Evolutionary conservation across 2,329 filamentous ascomycete species (phyloP).

Genomic region (Pseudopithomyces chartarum): DNA sequence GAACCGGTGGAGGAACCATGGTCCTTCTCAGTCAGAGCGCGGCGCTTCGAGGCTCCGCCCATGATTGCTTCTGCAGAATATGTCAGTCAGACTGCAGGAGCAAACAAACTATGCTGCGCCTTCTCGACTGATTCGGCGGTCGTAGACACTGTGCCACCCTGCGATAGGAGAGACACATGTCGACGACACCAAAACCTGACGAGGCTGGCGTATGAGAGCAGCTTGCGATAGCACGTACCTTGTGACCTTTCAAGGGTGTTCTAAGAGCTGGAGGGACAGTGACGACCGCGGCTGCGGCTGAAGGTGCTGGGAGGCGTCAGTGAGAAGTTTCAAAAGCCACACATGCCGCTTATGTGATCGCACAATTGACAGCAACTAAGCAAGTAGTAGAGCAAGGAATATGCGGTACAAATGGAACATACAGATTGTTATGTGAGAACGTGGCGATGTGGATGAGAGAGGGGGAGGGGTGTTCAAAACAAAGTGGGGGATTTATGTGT

Average conservation of each 20-base stretch:
- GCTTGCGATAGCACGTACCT: constrained; percentile 9
- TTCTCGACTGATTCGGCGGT: not conserved
- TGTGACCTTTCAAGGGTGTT: not conserved
- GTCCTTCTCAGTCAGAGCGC: constrained; percentile 33
- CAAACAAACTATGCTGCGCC: constrained; percentile 1
- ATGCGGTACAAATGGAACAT: constrained; percentile 4
- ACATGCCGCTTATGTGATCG: constrained; percentile 6
- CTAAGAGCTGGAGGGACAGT: not conserved
- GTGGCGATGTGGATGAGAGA: constrained; percentile 4
- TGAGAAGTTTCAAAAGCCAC: constrained; percentile 1
- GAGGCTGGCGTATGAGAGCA: not conserved
- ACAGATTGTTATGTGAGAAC: not conserved
- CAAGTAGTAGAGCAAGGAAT: constrained; percentile 1
- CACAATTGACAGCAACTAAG: constrained; percentile 2
- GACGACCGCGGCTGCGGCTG: not conserved
- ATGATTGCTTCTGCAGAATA: constrained; percentile 31
- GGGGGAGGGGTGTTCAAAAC: constrained; percentile 12
- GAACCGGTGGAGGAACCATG: constrained; percentile 33
- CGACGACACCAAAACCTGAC: not conserved
- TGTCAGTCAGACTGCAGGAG: constrained; percentile 23
- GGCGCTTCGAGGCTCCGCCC: constrained; percentile 45
- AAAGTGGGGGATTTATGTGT: constrained; percentile 1
- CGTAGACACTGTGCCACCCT: not conserved
- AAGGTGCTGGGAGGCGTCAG: constrained; percentile 5
- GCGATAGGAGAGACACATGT: not conserved